These are phyloP conservation scores for Glycyrrhiza uralensis DNA, from an alignment of 306 rosid genomes.

Conservation along the genomic window DNA sequence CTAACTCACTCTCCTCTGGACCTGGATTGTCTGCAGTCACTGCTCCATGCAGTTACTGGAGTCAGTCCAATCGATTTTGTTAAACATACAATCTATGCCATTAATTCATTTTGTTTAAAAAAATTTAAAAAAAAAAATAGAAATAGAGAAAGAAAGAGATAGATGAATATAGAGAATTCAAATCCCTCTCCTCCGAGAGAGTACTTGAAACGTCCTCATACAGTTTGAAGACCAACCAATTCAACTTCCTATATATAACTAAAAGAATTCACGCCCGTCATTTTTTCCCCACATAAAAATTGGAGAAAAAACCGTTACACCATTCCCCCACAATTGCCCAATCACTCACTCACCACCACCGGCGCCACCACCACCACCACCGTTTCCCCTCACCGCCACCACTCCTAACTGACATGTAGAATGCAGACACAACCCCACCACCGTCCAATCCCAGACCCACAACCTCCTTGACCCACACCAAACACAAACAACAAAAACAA, in stretches of 20 bases:
- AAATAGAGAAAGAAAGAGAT: too few species aligned
- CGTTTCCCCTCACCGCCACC: constrained; percentile 19
- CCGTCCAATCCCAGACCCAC: background rate
- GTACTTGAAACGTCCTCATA: too few species aligned
- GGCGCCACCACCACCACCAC: constrained; percentile 35
- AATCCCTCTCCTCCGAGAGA: too few species aligned
- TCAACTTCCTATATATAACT: background rate
- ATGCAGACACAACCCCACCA: background rate
- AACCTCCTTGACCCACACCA: background rate
- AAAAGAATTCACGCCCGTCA: background rate
- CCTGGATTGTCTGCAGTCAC: too few species aligned
- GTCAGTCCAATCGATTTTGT: too few species aligned
- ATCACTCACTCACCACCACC: constrained; percentile 12
- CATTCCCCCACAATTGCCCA: constrained; percentile 24
- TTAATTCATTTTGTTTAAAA: too few species aligned
- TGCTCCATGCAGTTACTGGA: too few species aligned
- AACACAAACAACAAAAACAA: background rate
- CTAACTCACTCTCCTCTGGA: too few species aligned
- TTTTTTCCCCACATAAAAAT: constrained; percentile 7
- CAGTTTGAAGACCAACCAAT: constrained; percentile 17
- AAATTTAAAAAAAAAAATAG: too few species aligned
- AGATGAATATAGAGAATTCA: too few species aligned
- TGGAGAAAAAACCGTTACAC: constrained; percentile 46
- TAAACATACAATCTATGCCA: too few species aligned
- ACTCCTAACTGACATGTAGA: constrained; percentile 3